A percentile compares a stretch with the other conserved stretches of the same genome.
Conservation (phyloP, 2,329 filamentous ascomycete species). For the Arthrobotrys megalospora region DNA sequence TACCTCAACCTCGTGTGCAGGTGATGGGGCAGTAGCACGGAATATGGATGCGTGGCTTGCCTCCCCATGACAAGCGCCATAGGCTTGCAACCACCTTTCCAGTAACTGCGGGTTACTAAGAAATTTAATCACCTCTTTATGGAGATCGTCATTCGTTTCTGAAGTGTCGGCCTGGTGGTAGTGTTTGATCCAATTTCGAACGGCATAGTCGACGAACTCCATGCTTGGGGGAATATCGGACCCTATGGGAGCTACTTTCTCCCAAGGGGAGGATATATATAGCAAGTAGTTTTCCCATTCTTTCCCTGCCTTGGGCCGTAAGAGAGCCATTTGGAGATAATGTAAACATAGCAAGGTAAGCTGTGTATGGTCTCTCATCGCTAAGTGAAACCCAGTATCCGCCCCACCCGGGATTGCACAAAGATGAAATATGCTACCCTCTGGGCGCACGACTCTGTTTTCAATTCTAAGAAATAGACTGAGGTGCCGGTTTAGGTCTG, state of each 20-base stretch:
- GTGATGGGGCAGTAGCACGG: neutral
- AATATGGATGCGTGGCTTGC: neutral
- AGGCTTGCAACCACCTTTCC: neutral
- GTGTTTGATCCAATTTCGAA: neutral
- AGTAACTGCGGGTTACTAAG: neutral
- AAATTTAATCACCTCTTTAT: neutral
- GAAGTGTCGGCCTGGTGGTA: neutral
- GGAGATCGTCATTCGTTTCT: neutral
- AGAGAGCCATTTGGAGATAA: neutral
- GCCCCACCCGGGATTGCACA: neutral
- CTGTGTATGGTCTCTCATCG: neutral
- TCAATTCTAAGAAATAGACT: neutral
- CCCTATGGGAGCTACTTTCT: neutral
- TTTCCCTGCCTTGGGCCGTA: neutral
- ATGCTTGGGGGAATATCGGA: neutral
- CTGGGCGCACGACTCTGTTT: neutral
- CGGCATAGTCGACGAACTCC: conserved; percentile 9
- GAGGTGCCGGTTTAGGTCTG: neutral
- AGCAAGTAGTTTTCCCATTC: neutral
- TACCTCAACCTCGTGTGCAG: neutral
- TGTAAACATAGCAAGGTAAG: neutral
- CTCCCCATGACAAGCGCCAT: neutral
- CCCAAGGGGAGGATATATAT: neutral
- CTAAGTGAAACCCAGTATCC: no score
- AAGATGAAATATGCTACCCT: neutral